These are phyloP conservation scores for Moringa oleifera DNA, from an alignment of 345 rosid genomes.

Conservation along the genomic window DNA sequence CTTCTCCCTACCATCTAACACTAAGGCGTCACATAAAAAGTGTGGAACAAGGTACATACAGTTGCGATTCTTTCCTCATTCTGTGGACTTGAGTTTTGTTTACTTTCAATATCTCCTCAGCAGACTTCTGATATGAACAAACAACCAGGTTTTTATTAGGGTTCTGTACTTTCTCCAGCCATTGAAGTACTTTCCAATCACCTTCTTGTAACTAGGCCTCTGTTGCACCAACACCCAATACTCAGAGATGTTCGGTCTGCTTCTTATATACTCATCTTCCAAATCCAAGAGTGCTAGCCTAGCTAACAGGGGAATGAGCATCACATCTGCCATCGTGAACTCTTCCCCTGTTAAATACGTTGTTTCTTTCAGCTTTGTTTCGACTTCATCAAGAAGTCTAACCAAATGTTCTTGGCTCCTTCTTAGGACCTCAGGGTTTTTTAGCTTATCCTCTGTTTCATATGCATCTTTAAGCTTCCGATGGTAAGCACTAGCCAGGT, in stretches of 20 bases:
- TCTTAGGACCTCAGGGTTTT: constrained; percentile 34
- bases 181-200: constrained; percentile 63
- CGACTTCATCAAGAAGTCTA: constrained; percentile 64
- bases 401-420: constrained; percentile 53
- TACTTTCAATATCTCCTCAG: constrained; percentile 63
- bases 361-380: constrained; percentile 44
- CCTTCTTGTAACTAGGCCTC: constrained; percentile 72
- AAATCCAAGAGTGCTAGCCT: constrained; percentile 56
- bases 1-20: too few relatives aligned
- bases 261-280: constrained; percentile 60
- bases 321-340: constrained; percentile 82
- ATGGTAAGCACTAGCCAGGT: constrained; percentile 85
- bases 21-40: too few relatives aligned
- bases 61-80: too few relatives aligned
- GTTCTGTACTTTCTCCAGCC: constrained; percentile 84
- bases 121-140: constrained; percentile 47
- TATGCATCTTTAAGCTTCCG: constrained; percentile 64
- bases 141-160: constrained; percentile 62
- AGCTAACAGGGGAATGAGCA: constrained; percentile 67
- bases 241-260: constrained; percentile 56
- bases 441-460: constrained; percentile 65
- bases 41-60: too few relatives aligned
- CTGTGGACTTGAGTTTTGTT: too few relatives aligned
- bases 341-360: constrained; percentile 60
- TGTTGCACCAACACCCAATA: constrained; percentile 66